Percentiles rank a stretch among this genome's conserved stretches.
These are phyloP conservation scores for Zoysia pacifica DNA, from an alignment of 176 grass and related monocot genomes.

Conservation along the genomic window DNA sequence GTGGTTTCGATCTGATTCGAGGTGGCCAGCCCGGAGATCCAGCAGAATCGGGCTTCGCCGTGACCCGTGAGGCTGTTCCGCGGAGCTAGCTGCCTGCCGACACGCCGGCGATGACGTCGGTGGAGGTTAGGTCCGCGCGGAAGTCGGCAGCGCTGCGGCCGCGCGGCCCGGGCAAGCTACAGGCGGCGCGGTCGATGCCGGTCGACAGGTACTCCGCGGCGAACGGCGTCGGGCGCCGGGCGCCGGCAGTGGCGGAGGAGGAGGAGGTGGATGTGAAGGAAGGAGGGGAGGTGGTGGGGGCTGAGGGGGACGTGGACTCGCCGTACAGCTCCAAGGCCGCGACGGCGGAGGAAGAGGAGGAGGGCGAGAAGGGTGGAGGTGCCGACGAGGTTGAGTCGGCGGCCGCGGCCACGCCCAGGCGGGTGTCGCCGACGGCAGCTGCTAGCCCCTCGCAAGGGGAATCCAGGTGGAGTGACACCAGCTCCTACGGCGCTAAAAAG, in stretches of 20 bases:
- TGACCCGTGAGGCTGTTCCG: conserved; percentile 22
- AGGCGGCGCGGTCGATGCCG: conserved; percentile 70
- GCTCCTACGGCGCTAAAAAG: conserved; percentile 89
- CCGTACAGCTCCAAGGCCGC: conserved; percentile 67
- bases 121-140: conserved; percentile 61
- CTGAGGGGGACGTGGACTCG: conserved; percentile 56
- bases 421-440: conserved; percentile 36
- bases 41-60: not conserved
- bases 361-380: conserved; percentile 29
- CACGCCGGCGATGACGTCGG: conserved; percentile 72
- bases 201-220: conserved; percentile 43
- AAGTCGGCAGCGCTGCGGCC: conserved; percentile 58
- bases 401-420: conserved; percentile 8
- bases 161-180: conserved; percentile 52
- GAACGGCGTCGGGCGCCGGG: conserved; percentile 1
- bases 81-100: not conserved
- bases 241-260: conserved; percentile 13
- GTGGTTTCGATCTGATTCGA: conserved; percentile 29
- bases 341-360: conserved; percentile 45
- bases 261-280: conserved; percentile 17
- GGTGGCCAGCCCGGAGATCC: conserved; percentile 40
- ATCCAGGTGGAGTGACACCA: conserved; percentile 70
- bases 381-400: conserved; percentile 42
- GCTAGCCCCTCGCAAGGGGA: conserved; percentile 46
- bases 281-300: conserved; percentile 32